Evolutionary conservation across 2,329 filamentous ascomycete genomes (phyloP).

Genomic region (Penicillium thymicola): DNA sequence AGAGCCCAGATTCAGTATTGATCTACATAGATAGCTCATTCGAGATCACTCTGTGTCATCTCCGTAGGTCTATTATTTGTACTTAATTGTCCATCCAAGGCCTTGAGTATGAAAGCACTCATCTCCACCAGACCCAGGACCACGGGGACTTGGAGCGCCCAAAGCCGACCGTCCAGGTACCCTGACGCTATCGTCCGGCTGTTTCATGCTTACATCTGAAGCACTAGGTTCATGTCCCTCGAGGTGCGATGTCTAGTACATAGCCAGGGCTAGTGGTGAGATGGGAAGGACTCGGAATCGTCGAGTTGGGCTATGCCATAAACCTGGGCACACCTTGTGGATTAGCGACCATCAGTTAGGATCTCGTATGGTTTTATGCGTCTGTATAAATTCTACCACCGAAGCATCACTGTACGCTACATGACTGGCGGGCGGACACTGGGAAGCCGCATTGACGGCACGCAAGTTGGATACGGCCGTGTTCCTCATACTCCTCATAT

Average conservation of each 20-base stretch:
- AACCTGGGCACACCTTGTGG: conserved; percentile 35
- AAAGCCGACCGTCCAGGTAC: conserved; percentile 39
- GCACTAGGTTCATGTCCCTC: conserved; percentile 54
- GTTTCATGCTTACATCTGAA: conserved; percentile 52
- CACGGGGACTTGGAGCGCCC: conserved; percentile 42
- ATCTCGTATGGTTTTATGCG: conserved; percentile 52
- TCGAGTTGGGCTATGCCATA: conserved; percentile 49
- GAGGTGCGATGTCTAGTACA: conserved; percentile 51
- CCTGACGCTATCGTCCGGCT: conserved; percentile 48
- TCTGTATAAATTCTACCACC: conserved; percentile 51
- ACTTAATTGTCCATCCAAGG: background rate
- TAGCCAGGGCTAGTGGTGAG: conserved; percentile 49
- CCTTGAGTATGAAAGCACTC: conserved; percentile 47
- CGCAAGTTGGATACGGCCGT: conserved; percentile 56
- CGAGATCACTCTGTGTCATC: background rate
- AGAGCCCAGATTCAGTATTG: background rate
- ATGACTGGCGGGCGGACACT: conserved; percentile 54
- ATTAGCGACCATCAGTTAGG: conserved; percentile 54
- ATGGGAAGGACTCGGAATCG: conserved; percentile 53
- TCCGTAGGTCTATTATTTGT: background rate
- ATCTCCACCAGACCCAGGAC: conserved; percentile 40
- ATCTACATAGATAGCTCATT: too few species aligned
- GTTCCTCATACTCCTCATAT: conserved; percentile 47
- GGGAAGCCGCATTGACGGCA: conserved; percentile 53
- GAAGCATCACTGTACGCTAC: conserved; percentile 54